These are phyloP conservation scores for Nicotiana undulata DNA, from an alignment of 257 asterid species.

Conservation along the genomic window DNA sequence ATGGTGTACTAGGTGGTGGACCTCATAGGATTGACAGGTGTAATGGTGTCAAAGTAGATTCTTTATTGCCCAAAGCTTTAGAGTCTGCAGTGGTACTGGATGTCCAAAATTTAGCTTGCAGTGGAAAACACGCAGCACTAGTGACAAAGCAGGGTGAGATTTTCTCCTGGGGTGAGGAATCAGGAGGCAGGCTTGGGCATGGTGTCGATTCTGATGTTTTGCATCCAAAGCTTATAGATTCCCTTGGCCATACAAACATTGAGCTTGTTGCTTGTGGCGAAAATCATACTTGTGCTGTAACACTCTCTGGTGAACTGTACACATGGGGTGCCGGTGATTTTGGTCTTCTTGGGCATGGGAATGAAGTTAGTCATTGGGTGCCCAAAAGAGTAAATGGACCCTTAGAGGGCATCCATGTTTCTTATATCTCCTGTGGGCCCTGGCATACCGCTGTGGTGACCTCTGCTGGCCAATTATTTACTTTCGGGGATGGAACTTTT, in stretches of 20 bases:
- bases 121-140: slow-evolving; percentile 71
- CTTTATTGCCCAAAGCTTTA: slow-evolving; percentile 69
- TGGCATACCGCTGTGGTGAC: slow-evolving; percentile 96
- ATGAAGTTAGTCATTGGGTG: slow-evolving; percentile 89
- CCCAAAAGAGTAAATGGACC: slow-evolving; percentile 82
- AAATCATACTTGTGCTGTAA: slow-evolving; percentile 83
- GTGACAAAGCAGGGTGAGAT: slow-evolving; percentile 90
- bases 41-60: slow-evolving; percentile 54
- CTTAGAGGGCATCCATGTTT: slow-evolving; percentile 77
- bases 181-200: slow-evolving; percentile 93
- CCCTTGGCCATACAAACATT: slow-evolving; percentile 61
- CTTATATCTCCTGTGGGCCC: slow-evolving; percentile 84
- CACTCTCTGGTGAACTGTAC: slow-evolving; percentile 86
- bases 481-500: slow-evolving; percentile 92
- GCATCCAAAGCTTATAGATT: slow-evolving; percentile 79
- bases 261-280: slow-evolving; percentile 93
- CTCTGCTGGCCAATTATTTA: slow-evolving; percentile 86
- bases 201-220: slow-evolving; percentile 86
- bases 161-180: slow-evolving; percentile 93
- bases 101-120: slow-evolving; percentile 85
- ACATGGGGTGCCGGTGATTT: slow-evolving; percentile 92
- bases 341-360: slow-evolving; percentile 89
- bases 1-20: slow-evolving; percentile 76
- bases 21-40: slow-evolving; percentile 42
- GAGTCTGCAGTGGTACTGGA: slow-evolving; percentile 88